Conservation (phyloP, 305 asterid genomes). For the Withania somnifera region DNA sequence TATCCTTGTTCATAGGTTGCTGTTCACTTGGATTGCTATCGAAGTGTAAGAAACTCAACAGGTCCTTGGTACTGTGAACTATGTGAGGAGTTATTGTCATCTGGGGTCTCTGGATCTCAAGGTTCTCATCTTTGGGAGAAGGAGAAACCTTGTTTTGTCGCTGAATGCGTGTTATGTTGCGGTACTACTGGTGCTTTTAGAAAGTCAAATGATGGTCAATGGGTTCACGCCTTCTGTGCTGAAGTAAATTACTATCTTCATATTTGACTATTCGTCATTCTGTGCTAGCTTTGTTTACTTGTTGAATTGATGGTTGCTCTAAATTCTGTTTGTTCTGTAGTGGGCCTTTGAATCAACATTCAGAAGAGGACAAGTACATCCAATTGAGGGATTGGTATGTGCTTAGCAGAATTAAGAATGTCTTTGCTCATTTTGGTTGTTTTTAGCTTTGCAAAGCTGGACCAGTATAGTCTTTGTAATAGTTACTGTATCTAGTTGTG, state of each 20-base stretch:
- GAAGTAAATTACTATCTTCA: constrained; percentile 53
- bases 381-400: constrained; percentile 67
- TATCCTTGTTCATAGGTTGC: constrained; percentile 44
- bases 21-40: constrained; percentile 94
- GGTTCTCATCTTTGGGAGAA: constrained; percentile 53
- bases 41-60: constrained; percentile 56
- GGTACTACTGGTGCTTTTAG: constrained; percentile 97
- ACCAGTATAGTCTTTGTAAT: neutral
- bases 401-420: constrained; percentile 1
- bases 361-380: constrained; percentile 80
- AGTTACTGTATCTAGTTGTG: too few relatives aligned
- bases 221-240: constrained; percentile 99
- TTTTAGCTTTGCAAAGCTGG: neutral
- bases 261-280: constrained; percentile 6
- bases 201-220: constrained; percentile 76
- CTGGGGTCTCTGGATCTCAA: constrained; percentile 49
- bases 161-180: constrained; percentile 93
- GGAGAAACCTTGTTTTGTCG: constrained; percentile 66
- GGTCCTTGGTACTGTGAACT: constrained; percentile 99
- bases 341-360: constrained; percentile 83
- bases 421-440: neutral
- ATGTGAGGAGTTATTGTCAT: constrained; percentile 62
- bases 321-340: constrained; percentile 20
- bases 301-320: neutral
- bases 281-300: constrained; percentile 16